Base-by-base conservation (phyloP, 805 yeast species). In the Yarrowia sp. region DNA sequence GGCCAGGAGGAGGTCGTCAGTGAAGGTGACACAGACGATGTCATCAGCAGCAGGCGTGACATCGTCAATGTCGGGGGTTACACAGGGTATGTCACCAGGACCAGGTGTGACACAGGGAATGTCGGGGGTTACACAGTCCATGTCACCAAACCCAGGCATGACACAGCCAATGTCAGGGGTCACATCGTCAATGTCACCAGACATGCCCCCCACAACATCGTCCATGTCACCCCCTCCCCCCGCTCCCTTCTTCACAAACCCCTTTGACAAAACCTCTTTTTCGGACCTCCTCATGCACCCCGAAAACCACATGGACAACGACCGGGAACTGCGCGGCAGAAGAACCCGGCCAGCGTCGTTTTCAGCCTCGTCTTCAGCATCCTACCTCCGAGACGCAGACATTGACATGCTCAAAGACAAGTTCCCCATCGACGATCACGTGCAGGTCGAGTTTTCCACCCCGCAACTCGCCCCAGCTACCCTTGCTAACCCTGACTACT, bases 391-490 rank as follows among this genome's bases (percentile, higher is more conserved):
- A n/a, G 73, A 78, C 40, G 81, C 82, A 70, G 88, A 85, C 56
- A 50, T 75, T 2, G 77, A 70, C 16, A 71, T 69, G 56, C 48
- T 69, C 69, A 43, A 71, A 67, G 59, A 70, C 41, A 68, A 69
- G 50, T 66, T 61, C 65, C 71, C 72, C 68, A 71, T 71, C 19
- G 52, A 70, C 14, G 79, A 84, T 0, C 92, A 93, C 1, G 84
- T 83, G 53, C 92, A 89, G 73, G 92, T 89, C 35, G 90, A 88
- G 1, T 91, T 90, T 75, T 86, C 96, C 0, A 89, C 96, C 0
- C 97, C 97, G 2, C 97, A 91, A 76, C 74, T 87, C 55, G 74
- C 82, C 12, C 87, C 89, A 1, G 79, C 80, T 19, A 85, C 80
- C 0, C 70, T 80, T 16, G 83, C 80, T 38, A 48, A 67, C 38